phyloP scores from a whole-genome alignment of 768 basidiomycete genomes.

The Rhodotorula toruloides region DNA sequence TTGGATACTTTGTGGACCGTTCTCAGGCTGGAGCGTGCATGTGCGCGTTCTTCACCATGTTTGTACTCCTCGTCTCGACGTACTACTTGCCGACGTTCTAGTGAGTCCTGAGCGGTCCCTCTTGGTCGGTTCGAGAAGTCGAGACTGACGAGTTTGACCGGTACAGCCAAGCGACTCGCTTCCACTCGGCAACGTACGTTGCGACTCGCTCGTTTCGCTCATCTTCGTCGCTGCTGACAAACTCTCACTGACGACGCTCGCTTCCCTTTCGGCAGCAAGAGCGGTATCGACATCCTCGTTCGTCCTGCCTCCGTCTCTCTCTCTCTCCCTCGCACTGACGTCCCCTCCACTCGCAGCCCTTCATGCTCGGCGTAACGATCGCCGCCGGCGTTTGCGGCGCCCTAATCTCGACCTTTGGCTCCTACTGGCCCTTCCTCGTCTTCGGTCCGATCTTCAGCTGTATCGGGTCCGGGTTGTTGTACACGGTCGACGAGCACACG shows the following conservation, averaged over 20 bases:
- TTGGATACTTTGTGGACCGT: constrained; percentile 45
- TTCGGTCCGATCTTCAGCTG: constrained; percentile 44
- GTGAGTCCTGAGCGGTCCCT: neutral
- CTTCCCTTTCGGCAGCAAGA: neutral
- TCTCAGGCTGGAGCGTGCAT: constrained; percentile 42
- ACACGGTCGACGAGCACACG: constrained; percentile 44
- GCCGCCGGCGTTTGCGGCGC: constrained; percentile 41
- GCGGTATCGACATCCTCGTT: constrained; percentile 30
- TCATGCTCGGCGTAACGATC: constrained; percentile 44
- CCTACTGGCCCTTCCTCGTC: constrained; percentile 43
- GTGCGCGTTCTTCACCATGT: constrained; percentile 41
- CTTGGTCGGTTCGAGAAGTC: neutral
- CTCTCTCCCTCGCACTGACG: constrained; percentile 45
- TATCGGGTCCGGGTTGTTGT: constrained; percentile 47
- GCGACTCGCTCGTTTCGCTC: neutral
- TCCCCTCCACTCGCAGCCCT: constrained; percentile 44
- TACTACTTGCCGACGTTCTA: constrained; percentile 37
- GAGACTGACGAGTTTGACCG: neutral
- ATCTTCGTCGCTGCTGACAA: neutral
- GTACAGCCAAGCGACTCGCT: neutral
- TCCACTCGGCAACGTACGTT: neutral
- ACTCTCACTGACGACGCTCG: too few relatives aligned
- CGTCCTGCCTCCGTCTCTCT: constrained; percentile 45
- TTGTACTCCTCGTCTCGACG: constrained; percentile 15
- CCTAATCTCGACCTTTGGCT: constrained; percentile 40